A percentile compares a stretch with the other conserved stretches of the same genome.
phyloP scores from a whole-genome alignment of 2,329 filamentous ascomycete genomes.

The Teratosphaeria nubilosa region DNA sequence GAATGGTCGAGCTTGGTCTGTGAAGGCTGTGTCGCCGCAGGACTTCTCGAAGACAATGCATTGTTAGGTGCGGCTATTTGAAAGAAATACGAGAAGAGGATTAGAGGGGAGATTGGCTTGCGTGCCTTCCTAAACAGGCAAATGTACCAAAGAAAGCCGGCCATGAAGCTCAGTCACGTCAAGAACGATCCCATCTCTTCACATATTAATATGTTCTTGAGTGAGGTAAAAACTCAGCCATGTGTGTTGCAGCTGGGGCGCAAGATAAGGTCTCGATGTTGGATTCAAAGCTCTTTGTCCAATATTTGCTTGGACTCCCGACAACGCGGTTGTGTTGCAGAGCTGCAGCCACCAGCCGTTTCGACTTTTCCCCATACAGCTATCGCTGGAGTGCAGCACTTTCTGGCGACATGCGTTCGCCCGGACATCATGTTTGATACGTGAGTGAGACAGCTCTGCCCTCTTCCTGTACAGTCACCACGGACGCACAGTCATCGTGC shows the following conservation, averaged over 20 bases:
- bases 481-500: neutral
- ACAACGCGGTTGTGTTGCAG: neutral
- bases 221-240: neutral
- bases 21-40: neutral
- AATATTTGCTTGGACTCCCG: neutral
- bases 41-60: neutral
- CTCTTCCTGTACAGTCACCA: neutral
- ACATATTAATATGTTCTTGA: neutral
- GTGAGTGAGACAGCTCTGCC: no score
- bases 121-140: neutral
- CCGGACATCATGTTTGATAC: neutral
- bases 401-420: neutral
- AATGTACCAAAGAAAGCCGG: neutral
- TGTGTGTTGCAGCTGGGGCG: neutral
- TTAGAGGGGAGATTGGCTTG: neutral
- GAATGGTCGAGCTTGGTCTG: neutral
- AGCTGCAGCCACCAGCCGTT: neutral
- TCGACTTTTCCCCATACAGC: neutral
- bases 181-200: neutral
- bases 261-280: neutral
- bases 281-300: neutral
- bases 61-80: neutral
- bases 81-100: neutral
- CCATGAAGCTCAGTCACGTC: neutral
- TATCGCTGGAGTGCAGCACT: neutral